Percentiles rank a stretch among this genome's conserved stretches.
These are phyloP conservation scores for Populus deltoides DNA, from an alignment of 345 rosid species.

Conservation along the genomic window DNA sequence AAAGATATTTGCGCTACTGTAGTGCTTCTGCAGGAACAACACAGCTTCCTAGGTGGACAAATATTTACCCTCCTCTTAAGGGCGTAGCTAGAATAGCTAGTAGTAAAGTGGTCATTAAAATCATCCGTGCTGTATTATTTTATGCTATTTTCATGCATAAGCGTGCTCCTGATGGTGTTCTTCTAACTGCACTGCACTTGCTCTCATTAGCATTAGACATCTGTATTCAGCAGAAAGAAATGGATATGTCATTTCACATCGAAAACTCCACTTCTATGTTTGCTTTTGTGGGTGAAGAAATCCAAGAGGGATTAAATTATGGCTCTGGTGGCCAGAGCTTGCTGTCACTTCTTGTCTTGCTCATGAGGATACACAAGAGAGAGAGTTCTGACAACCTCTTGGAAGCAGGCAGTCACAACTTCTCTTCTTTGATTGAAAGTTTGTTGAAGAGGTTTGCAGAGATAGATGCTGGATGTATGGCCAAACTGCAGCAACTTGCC, in stretches of 20 bases:
- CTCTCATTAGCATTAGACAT: slow-evolving; percentile 75
- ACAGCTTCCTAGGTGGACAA: slow-evolving; percentile 86
- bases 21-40: slow-evolving; percentile 66
- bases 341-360: slow-evolving; percentile 81
- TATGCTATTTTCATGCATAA: slow-evolving; percentile 69
- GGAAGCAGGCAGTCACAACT: slow-evolving; percentile 64
- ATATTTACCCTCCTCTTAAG: slow-evolving; percentile 70
- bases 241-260: slow-evolving; percentile 25
- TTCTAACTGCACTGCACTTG: slow-evolving; percentile 71
- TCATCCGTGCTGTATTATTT: slow-evolving; percentile 67
- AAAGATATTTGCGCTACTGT: slow-evolving; percentile 74
- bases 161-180: slow-evolving; percentile 75
- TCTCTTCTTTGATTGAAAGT: slow-evolving; percentile 70
- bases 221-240: slow-evolving; percentile 53
- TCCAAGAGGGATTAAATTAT: slow-evolving; percentile 43
- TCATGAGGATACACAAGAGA: slow-evolving; percentile 63
- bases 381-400: slow-evolving; percentile 40
- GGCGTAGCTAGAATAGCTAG: slow-evolving; percentile 71
- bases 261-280: slow-evolving; percentile 46
- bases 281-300: slow-evolving; percentile 63
- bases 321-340: slow-evolving; percentile 61
- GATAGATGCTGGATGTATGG: slow-evolving; percentile 62
- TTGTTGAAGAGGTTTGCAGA: slow-evolving; percentile 75
- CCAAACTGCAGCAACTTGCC: slow-evolving; percentile 64
- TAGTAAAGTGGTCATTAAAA: slow-evolving; percentile 59